Conservation (phyloP, 768 basidiomycete species). For the Tylopilus felleus region DNA sequence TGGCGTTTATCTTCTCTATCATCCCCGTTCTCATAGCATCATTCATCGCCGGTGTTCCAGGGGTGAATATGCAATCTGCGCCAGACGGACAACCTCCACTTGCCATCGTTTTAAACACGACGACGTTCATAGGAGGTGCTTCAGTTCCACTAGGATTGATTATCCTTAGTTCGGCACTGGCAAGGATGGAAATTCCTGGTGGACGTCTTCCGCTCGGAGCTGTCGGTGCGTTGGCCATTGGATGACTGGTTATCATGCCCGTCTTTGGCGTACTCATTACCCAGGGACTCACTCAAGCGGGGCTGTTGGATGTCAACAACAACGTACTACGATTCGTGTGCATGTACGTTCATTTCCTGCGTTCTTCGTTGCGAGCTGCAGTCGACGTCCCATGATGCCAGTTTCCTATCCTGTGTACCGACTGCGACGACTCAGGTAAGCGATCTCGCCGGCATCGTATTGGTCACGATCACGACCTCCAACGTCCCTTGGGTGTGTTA, state of each 20-base stretch:
- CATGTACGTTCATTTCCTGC: conserved; percentile 47
- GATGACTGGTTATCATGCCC: conserved; percentile 55
- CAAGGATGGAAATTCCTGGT: conserved; percentile 50
- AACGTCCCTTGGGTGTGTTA: not conserved
- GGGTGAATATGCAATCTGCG: conserved; percentile 43
- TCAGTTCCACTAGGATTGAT: conserved; percentile 62
- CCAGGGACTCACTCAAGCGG: conserved; percentile 43
- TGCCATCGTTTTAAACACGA: conserved; percentile 54
- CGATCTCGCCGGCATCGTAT: not conserved
- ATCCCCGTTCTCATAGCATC: conserved; percentile 57
- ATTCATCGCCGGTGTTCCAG: conserved; percentile 46
- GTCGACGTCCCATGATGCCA: conserved; percentile 19
- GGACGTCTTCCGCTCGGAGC: conserved; percentile 50
- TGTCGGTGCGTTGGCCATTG: conserved; percentile 49
- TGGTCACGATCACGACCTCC: not conserved
- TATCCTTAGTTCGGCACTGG: conserved; percentile 60
- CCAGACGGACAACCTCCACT: conserved; percentile 70
- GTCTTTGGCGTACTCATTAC: conserved; percentile 59
- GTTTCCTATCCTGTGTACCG: conserved; percentile 59
- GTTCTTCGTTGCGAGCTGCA: not conserved
- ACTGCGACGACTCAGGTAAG: conserved; percentile 56
- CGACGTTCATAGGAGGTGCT: conserved; percentile 58
- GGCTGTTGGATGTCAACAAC: conserved; percentile 48
- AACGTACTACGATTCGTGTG: conserved; percentile 63
- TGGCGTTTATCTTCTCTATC: conserved; percentile 54